Evolutionary conservation across 768 basidiomycete species (phyloP), one percentile per base, ranked within the genome.

Genomic region (Leccinum arenicola): DNA sequence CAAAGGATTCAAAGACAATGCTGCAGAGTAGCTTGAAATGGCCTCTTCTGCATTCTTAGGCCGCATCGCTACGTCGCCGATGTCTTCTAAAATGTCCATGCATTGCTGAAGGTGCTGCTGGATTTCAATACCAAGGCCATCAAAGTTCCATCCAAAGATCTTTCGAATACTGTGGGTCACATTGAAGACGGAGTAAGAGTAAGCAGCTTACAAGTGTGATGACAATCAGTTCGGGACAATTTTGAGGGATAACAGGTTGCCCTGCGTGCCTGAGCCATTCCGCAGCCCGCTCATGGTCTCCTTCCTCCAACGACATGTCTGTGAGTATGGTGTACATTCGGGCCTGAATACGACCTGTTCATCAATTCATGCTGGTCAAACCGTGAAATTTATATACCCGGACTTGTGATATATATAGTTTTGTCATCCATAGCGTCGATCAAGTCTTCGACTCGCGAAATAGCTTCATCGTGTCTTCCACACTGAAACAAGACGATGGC

Each of bases 91-190:
- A 1, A 9, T 8, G 9, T 6, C n/a, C 9, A 38, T 3, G 12
- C 55, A 51, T 3, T 35, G 25, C 43, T 6, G 29, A 43, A 61
- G 27, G 0, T 21, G 52, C 6, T 31, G 2, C 7, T 50, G 48
- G 15, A 58, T 47, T 4, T 31, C 45, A 11, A 19, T 1, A 2
- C 7, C 12, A 7, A 58, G 56, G 14, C 33, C 17, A 3, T 65
- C 60, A 45, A 65, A 58, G 6, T 50, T n/a, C 64, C 64, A 65
- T 2, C 56, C 64, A 21, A 62, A 62, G 2, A 59, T 48, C 54
- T 63, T 50, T 27, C 12, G 11, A 57, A 21, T 1, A 15, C 7
- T 7, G 15, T 55, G 12, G 10, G 11, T 55, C 14, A 21, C 3
- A 7, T 38, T 17, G 7, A 6, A 6, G 10, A 15, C 5, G 1